A percentile compares a stretch with the other conserved stretches of the same genome.
Evolutionary conservation across 805 yeast genomes (phyloP).

Genomic region (Saccharomycopsis guyanensis): DNA sequence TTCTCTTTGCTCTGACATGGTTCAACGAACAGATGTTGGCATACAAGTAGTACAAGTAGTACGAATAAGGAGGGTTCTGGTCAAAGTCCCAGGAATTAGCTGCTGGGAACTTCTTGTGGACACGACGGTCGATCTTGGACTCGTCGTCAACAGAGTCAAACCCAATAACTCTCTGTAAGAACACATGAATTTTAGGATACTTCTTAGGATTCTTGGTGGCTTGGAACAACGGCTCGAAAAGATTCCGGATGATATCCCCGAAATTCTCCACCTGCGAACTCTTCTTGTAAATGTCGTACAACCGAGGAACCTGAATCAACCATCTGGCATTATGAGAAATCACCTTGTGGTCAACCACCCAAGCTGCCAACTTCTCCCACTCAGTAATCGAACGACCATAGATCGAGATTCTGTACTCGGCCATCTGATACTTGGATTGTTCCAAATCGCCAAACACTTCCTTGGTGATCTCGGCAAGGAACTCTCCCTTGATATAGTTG

Average conservation of each 20-base stretch:
- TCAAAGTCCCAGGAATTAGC: conserved; percentile 74
- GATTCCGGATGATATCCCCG: conserved; percentile 67
- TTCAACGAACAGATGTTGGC: conserved; percentile 84
- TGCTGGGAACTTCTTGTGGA: conserved; percentile 76
- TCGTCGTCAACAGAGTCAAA: conserved; percentile 99
- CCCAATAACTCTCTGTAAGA: conserved; percentile 90
- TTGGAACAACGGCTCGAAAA: conserved; percentile 85
- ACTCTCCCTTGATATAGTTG: conserved; percentile 80
- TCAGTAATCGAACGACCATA: conserved; percentile 87
- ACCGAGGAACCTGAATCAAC: conserved; percentile 91
- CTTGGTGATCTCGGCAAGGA: conserved; percentile 86
- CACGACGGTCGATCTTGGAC: conserved; percentile 79
- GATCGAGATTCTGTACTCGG: conserved; percentile 89
- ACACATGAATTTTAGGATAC: conserved; percentile 86
- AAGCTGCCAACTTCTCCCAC: conserved; percentile 91
- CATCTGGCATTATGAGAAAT: conserved; percentile 93
- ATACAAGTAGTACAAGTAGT: conserved; percentile 82
- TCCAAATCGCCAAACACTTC: conserved; percentile 94
- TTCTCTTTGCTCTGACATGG: conserved; percentile 67
- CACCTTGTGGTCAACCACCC: conserved; percentile 91
- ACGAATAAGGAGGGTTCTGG: conserved; percentile 95
- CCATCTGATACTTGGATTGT: conserved; percentile 93
- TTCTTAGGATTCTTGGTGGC: conserved; percentile 77
- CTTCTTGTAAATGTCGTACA: conserved; percentile 82
- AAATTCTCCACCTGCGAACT: conserved; percentile 62